A percentile compares a stretch with the other conserved stretches of the same genome.
These are phyloP conservation scores for Fonsecaea pedrosoi DNA, from an alignment of 2,329 filamentous ascomycete genomes.

Conservation along the genomic window DNA sequence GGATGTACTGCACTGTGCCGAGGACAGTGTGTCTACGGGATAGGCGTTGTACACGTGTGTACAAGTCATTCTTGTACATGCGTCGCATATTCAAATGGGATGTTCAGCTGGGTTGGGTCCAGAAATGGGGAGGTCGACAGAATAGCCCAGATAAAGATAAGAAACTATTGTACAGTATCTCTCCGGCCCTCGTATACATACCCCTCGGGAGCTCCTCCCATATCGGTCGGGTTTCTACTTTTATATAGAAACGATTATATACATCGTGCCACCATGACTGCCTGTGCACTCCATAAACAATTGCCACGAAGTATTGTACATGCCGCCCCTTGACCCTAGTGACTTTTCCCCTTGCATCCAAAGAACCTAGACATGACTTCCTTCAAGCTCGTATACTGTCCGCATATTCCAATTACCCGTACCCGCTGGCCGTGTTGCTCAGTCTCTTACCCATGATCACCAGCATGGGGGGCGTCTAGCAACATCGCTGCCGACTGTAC, in stretches of 20 bases:
- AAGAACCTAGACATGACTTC: background rate
- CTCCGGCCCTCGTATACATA: too few species aligned
- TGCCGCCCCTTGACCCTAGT: background rate
- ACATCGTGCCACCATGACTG: background rate
- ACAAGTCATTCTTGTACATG: too few species aligned
- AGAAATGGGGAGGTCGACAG: too few species aligned
- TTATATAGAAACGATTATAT: background rate
- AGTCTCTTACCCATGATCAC: too few species aligned
- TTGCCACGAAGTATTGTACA: background rate
- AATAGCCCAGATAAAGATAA: too few species aligned
- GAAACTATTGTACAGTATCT: too few species aligned
- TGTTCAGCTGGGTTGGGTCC: too few species aligned
- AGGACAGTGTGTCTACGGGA: too few species aligned
- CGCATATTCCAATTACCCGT: background rate
- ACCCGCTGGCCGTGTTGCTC: background rate
- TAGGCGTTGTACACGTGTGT: too few species aligned
- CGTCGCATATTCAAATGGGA: too few species aligned
- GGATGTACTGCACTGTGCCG: too few species aligned
- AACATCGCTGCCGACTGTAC: background rate
- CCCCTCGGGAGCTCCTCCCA: too few species aligned
- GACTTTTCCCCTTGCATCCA: constrained; percentile 1
- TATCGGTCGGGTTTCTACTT: background rate
- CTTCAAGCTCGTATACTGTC: constrained; percentile 2
- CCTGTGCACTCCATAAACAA: background rate
- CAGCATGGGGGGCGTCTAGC: background rate